Conservation (phyloP, 345 rosid species). For the Populus davidiana region DNA sequence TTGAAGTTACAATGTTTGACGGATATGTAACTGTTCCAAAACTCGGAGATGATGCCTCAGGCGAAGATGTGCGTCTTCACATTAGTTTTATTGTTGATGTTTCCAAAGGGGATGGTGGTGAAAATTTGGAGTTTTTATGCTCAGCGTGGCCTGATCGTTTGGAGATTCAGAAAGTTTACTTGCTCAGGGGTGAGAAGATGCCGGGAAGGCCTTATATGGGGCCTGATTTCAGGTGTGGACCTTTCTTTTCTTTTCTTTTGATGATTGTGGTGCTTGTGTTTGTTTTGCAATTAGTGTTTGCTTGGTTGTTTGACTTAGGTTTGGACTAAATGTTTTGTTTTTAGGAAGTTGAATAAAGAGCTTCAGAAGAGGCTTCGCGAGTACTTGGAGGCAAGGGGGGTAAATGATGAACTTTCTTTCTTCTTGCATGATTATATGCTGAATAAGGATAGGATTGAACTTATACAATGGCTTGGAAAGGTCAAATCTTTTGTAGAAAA, state of each 20-base stretch:
- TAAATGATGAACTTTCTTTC: slow-evolving; percentile 48
- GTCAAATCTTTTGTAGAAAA: slow-evolving; percentile 44
- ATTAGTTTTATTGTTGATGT: slow-evolving; percentile 55
- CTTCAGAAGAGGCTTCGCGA: slow-evolving; percentile 41
- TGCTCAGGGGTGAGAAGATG: slow-evolving; percentile 32
- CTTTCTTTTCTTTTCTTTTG: background rate
- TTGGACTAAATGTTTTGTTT: slow-evolving; percentile 2
- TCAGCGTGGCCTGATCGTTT: slow-evolving; percentile 68
- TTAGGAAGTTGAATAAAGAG: slow-evolving; percentile 49
- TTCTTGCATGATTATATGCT: slow-evolving; percentile 69
- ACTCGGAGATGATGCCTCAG: slow-evolving; percentile 46
- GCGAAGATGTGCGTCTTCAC: slow-evolving; percentile 47
- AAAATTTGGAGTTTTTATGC: slow-evolving; percentile 49
- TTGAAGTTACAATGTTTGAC: slow-evolving; percentile 69
- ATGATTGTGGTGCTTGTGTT: background rate
- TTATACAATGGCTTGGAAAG: slow-evolving; percentile 57
- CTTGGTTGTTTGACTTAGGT: background rate
- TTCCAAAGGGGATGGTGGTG: slow-evolving; percentile 39
- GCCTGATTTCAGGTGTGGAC: slow-evolving; percentile 52
- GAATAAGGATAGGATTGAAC: slow-evolving; percentile 75
- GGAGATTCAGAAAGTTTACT: slow-evolving; percentile 55
- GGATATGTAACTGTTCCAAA: slow-evolving; percentile 46
- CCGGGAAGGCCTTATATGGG: slow-evolving; percentile 52
- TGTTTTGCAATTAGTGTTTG: background rate
- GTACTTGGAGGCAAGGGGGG: slow-evolving; percentile 62